Conservation (phyloP, 169 alveolate species). For the Babesia bovis region DNA sequence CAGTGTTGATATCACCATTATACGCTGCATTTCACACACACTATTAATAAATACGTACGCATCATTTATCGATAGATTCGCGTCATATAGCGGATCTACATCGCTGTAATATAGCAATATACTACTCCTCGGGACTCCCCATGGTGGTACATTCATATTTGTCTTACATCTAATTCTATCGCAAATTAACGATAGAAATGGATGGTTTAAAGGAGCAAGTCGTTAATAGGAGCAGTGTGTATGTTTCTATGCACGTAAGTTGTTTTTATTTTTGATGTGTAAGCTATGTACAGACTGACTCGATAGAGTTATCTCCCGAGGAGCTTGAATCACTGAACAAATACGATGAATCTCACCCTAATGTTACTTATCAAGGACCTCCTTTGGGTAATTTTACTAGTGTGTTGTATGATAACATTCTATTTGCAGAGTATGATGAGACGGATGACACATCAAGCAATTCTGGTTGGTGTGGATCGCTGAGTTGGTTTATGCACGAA, state of each 20-base stretch:
- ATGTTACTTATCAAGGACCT: neutral
- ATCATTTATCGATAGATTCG: too few relatives aligned
- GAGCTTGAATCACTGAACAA: neutral
- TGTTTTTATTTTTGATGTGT: neutral
- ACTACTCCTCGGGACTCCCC: neutral
- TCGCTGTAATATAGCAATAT: neutral
- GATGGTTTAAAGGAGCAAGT: neutral
- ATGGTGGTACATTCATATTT: neutral
- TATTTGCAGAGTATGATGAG: slow-evolving; percentile 21
- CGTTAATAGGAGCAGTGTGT: neutral
- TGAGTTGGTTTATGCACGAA: slow-evolving; percentile 22
- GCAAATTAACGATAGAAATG: slow-evolving; percentile 21
- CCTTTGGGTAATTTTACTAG: neutral
- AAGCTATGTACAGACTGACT: neutral
- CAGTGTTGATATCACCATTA: too few relatives aligned
- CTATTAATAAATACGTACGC: too few relatives aligned
- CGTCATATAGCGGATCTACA: neutral
- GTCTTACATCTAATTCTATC: neutral
- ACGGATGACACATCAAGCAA: slow-evolving; percentile 4
- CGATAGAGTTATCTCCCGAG: neutral
- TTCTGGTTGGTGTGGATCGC: slow-evolving; percentile 14
- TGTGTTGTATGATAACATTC: neutral
- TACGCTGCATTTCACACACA: too few relatives aligned
- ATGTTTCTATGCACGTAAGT: slow-evolving; percentile 20
- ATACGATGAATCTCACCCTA: neutral